These are phyloP conservation scores for Skeletonema costatum DNA, from an alignment of 108 stramenopile species.

Conservation along the genomic window DNA sequence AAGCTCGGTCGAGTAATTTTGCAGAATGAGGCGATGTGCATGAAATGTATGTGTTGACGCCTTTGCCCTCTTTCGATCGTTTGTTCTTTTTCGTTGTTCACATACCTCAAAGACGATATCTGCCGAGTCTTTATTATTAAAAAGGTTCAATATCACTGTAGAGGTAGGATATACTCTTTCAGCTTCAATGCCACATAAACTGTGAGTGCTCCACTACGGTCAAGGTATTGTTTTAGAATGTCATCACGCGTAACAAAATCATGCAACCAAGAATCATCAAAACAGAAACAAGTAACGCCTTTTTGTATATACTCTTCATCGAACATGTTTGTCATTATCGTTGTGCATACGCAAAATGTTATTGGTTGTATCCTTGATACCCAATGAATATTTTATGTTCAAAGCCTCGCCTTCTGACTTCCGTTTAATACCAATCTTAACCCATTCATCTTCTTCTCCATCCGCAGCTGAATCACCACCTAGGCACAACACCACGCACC, in stretches of 20 bases:
- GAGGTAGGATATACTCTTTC: background rate
- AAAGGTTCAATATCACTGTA: background rate
- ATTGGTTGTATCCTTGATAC: background rate
- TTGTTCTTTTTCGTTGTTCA: too few relatives aligned
- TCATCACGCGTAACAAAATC: too few relatives aligned
- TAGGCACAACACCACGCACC: background rate
- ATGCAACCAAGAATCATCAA: too few relatives aligned
- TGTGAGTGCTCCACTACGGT: background rate
- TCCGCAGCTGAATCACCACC: background rate
- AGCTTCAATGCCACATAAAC: background rate
- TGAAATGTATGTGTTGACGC: background rate
- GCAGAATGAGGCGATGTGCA: constrained; percentile 10
- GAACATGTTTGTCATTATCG: too few relatives aligned
- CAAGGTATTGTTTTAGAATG: too few relatives aligned
- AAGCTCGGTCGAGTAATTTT: background rate
- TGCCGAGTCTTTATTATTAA: background rate
- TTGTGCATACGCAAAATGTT: too few relatives aligned
- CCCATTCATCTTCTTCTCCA: background rate
- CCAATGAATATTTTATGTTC: background rate
- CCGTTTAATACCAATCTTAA: background rate
- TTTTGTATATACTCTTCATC: background rate
- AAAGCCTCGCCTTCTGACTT: background rate
- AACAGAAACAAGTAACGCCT: background rate
- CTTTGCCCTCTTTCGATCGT: background rate
- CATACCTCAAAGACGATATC: constrained; percentile 2